These are phyloP conservation scores for Vitis rupestris DNA, from an alignment of 164 flowering plant genomes.

Conservation along the genomic window DNA sequence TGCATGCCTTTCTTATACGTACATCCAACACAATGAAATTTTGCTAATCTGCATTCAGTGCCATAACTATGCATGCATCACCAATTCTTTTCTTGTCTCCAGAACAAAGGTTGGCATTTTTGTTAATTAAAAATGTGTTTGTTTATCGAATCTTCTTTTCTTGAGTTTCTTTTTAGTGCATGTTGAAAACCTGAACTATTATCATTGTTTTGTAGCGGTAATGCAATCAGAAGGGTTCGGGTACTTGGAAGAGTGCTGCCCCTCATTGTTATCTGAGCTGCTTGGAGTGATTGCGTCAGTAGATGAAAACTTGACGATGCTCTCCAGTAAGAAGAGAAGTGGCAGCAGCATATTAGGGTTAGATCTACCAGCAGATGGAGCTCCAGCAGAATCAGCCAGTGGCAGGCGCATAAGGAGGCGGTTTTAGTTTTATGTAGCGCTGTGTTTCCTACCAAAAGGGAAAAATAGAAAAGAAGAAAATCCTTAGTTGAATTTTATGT, in stretches of 20 bases:
- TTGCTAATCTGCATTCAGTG: too few species aligned
- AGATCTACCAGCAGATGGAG: constrained; percentile 40
- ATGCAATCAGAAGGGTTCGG: constrained; percentile 81
- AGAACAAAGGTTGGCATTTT: too few species aligned
- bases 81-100: too few species aligned
- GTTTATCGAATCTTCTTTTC: too few species aligned
- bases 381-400: constrained; percentile 34
- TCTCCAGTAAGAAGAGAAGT: constrained; percentile 53
- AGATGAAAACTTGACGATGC: constrained; percentile 44
- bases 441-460: too few species aligned
- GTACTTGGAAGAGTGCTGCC: constrained; percentile 64
- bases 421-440: constrained; percentile 22
- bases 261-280: constrained; percentile 62
- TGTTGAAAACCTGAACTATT: neutral
- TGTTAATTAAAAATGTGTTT: too few species aligned
- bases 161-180: too few species aligned
- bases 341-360: constrained; percentile 53
- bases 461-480: neutral
- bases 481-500: neutral
- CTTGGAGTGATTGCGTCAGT: constrained; percentile 63
- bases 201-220: constrained; percentile 30
- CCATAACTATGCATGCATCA: too few species aligned
- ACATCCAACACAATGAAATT: too few species aligned
- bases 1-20: too few species aligned
- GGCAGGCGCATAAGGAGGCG: constrained; percentile 69